Percentiles rank a stretch among this genome's conserved stretches.
These are phyloP conservation scores for Ceratobasidium sp. DNA, from an alignment of 1,284 basidiomycete species.

Conservation along the genomic window DNA sequence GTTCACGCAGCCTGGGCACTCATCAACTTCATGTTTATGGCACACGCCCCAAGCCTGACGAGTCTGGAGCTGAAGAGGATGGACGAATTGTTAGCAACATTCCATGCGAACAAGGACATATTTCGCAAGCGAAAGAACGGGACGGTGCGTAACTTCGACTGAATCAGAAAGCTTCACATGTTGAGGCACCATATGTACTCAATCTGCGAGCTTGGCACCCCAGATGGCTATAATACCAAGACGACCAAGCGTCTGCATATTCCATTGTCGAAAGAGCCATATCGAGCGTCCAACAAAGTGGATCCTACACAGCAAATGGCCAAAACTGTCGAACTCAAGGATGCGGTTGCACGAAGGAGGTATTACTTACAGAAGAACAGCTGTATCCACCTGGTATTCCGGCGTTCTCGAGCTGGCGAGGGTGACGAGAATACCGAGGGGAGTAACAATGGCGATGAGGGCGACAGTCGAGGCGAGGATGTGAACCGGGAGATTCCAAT, in stretches of 20 bases:
- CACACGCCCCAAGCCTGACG: not conserved
- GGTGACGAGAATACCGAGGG: not conserved
- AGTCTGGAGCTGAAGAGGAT: conserved; percentile 31
- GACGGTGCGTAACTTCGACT: not conserved
- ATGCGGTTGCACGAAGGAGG: not conserved
- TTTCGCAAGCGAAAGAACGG: conserved; percentile 22
- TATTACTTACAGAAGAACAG: not conserved
- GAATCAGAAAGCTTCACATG: conserved; percentile 33
- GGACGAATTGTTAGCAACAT: conserved; percentile 36
- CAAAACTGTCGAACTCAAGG: conserved; percentile 6
- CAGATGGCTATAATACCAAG: conserved; percentile 42
- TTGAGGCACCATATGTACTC: conserved; percentile 25
- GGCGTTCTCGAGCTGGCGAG: not conserved
- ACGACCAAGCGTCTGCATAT: conserved; percentile 38
- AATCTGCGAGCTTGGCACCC: conserved; percentile 36
- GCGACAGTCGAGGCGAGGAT: not conserved
- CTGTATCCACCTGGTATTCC: not conserved
- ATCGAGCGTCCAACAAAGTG: conserved; percentile 37
- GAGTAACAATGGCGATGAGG: not conserved
- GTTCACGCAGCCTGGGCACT: not conserved
- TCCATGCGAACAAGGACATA: conserved; percentile 44
- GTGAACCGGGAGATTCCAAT: too few relatives aligned
- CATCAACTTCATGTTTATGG: conserved; percentile 3
- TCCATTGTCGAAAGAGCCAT: conserved; percentile 33
- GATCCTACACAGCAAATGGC: conserved; percentile 32